phyloP scores from a whole-genome alignment of 1,139 yeast species.

The Hyphopichia fennica region DNA sequence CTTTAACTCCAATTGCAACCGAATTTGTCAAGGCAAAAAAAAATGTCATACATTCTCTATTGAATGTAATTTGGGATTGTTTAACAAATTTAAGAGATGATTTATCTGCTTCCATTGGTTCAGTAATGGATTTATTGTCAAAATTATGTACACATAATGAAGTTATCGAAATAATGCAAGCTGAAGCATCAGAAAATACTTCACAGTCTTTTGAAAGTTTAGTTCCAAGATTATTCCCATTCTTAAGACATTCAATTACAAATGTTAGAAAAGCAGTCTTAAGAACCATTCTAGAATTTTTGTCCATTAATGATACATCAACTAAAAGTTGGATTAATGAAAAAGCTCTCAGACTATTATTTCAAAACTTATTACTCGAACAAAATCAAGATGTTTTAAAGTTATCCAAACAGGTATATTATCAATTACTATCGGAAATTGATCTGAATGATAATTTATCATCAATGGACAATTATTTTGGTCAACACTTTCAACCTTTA shows the following conservation, averaged over 20 bases:
- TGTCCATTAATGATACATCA: slow-evolving; percentile 63
- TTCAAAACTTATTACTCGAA: slow-evolving; percentile 86
- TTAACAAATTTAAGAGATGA: slow-evolving; percentile 85
- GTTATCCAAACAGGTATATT: slow-evolving; percentile 65
- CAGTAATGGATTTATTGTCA: slow-evolving; percentile 92
- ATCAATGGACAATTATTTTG: slow-evolving; percentile 48
- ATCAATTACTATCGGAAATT: slow-evolving; percentile 52
- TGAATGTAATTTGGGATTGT: slow-evolving; percentile 86
- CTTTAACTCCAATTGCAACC: slow-evolving; percentile 83
- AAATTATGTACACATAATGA: slow-evolving; percentile 80
- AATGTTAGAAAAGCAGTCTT: slow-evolving; percentile 90
- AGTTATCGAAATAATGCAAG: slow-evolving; percentile 70
- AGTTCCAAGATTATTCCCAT: slow-evolving; percentile 92
- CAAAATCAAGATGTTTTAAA: slow-evolving; percentile 74
- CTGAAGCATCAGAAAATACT: slow-evolving; percentile 55
- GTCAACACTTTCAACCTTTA: slow-evolving; percentile 59
- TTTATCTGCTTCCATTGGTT: slow-evolving; percentile 90
- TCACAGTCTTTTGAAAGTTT: slow-evolving; percentile 61
- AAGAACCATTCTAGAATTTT: slow-evolving; percentile 75
- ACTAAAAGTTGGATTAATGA: slow-evolving; percentile 81
- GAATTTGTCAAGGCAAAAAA: slow-evolving; percentile 73
- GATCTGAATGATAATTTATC: slow-evolving; percentile 23
- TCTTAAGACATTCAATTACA: slow-evolving; percentile 88
- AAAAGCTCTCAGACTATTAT: slow-evolving; percentile 68
- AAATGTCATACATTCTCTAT: slow-evolving; percentile 59